Conservation (phyloP, 1,284 basidiomycete species). For the Sanghuangporus weigelae region DNA sequence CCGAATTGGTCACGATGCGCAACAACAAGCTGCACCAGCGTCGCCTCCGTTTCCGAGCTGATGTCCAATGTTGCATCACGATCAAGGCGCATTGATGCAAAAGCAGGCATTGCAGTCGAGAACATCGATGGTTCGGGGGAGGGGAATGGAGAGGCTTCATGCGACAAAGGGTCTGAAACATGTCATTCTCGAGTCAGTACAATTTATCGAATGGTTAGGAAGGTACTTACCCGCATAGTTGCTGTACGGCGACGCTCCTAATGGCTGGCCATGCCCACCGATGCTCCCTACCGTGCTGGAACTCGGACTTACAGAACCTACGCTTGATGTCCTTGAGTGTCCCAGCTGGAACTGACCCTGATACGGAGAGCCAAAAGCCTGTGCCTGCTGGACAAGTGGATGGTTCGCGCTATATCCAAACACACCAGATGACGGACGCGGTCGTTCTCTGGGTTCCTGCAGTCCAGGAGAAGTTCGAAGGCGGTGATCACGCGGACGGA, state of each 20-base stretch:
- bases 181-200: neutral
- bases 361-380: neutral
- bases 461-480: neutral
- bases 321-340: conserved; percentile 51
- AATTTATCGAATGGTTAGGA: neutral
- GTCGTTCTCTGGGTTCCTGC: neutral
- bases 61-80: conserved; percentile 35
- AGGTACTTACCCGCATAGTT: conserved; percentile 4
- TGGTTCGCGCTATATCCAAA: conserved; percentile 14
- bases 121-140: neutral
- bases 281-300: conserved; percentile 4
- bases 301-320: conserved; percentile 51
- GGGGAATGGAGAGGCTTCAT: neutral
- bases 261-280: neutral
- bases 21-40: conserved; percentile 47
- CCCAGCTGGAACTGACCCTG: neutral
- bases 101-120: neutral
- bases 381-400: neutral
- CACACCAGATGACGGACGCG: conserved; percentile 5
- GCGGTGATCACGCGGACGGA: neutral
- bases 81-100: neutral
- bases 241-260: conserved; percentile 12
- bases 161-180: neutral
- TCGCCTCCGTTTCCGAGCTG: conserved; percentile 51
- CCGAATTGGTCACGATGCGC: conserved; percentile 73